phyloP scores from a whole-genome alignment of 2,329 filamentous ascomycete species.

The Cladosporium oxysporum region DNA sequence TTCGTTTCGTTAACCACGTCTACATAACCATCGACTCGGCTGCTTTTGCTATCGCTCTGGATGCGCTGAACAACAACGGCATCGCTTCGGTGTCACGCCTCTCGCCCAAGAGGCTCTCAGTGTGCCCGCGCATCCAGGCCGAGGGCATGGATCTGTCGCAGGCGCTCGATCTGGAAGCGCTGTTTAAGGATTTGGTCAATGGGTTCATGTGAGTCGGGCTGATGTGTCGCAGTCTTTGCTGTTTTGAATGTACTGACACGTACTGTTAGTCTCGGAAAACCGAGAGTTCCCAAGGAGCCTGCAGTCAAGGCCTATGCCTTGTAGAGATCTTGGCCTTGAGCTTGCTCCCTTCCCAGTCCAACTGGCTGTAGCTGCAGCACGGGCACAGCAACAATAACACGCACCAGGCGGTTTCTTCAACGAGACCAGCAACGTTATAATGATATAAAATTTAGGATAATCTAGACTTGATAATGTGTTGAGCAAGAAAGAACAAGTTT shows the following conservation, averaged over 20 bases:
- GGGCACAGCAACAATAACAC: not conserved
- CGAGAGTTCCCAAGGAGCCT: slow-evolving; percentile 10
- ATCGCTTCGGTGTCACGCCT: slow-evolving; percentile 28
- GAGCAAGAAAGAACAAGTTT: not conserved
- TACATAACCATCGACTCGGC: slow-evolving; percentile 33
- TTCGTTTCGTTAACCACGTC: slow-evolving; percentile 28
- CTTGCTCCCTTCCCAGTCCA: not conserved
- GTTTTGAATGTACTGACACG: not conserved
- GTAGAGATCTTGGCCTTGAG: not conserved
- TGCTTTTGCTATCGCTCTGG: slow-evolving; percentile 33
- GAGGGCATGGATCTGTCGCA: not conserved
- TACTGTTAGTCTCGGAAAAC: not conserved
- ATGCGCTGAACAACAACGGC: slow-evolving; percentile 34
- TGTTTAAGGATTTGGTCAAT: slow-evolving; percentile 4
- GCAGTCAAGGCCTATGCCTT: slow-evolving; percentile 13
- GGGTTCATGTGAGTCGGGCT: slow-evolving; percentile 16
- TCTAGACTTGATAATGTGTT: not conserved
- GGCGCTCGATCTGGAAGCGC: not conserved
- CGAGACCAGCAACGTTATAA: not conserved
- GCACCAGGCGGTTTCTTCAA: not conserved
- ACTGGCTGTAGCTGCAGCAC: not conserved
- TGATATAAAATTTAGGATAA: not conserved
- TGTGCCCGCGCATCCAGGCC: slow-evolving; percentile 28
- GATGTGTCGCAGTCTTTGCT: not conserved
- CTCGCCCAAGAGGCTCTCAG: slow-evolving; percentile 15